Base-by-base conservation (phyloP, 1,139 yeast species). In the Sugiyamaella japonica region DNA sequence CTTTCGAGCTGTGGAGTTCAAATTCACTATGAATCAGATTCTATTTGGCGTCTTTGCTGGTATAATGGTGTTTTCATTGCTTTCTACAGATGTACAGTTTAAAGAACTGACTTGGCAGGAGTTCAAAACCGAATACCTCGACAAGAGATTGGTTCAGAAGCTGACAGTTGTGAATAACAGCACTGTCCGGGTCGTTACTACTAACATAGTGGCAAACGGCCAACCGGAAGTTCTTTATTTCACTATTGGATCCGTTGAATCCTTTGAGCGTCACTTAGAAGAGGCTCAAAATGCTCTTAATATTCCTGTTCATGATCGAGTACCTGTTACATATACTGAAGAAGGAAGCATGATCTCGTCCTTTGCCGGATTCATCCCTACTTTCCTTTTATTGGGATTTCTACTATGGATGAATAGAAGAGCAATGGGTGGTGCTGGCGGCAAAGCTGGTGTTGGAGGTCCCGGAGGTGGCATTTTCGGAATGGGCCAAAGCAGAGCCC, bases 221-320 rank as follows among this genome's bases (percentile, higher is more conserved):
- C 48, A 50, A 7, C 54, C 43, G n/a, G 62, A 59, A 37, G 53
- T 71, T 6, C 81, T 82, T 31, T 76, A 76, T 16, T 95, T 95
- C 73, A 83, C 88, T 44, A 89, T 95, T 66, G 99, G 99, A 5
- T 88, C 96, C 0, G 83, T 91, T 23, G 97, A 90, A 63, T 76
- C 85, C n/a, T 93, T 95, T 71, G 99, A 95, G 73, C 83, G 85
- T 56, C 86, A 85, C 61, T 76, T 95, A 68, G 88, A 85, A 57
- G 81, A 80, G 50, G 84, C 87, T 32, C 97, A 90, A 71, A 82
- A 83, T 54, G 81, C 81, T 50, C 79, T 84, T 54, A 78, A 80
- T 7, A 82, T 88, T 38, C 81, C 88, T 1, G 76, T 81, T 17
- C 75, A 71, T 50, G 85, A 86, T 64, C 79, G 95, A 60, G 80